phyloP scores from a whole-genome alignment of 495 filamentous ascomycete genomes.

The Daldinia caldariorum region DNA sequence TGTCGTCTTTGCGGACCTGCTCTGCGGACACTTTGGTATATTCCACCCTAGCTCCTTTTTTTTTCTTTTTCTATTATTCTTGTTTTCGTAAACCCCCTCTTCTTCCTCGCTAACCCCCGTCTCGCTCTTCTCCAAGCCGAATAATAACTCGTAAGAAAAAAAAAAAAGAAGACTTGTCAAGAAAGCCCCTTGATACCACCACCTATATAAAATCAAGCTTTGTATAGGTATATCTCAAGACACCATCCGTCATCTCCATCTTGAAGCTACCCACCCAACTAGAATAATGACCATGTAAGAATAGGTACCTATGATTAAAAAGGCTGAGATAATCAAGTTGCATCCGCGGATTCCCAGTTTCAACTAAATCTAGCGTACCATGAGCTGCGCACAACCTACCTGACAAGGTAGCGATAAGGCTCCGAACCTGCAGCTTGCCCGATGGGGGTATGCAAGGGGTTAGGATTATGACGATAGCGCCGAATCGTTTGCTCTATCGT shows the following conservation, averaged over 20 bases:
- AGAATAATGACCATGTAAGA: neutral
- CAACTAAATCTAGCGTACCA: slow-evolving; percentile 34
- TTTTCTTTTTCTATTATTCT: neutral
- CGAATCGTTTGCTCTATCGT: slow-evolving; percentile 7
- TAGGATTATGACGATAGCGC: slow-evolving; percentile 25
- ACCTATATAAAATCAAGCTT: neutral
- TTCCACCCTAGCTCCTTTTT: neutral
- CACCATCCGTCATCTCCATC: neutral
- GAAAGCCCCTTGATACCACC: neutral
- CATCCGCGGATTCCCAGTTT: slow-evolving; percentile 35
- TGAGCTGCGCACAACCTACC: slow-evolving; percentile 18
- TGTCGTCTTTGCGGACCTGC: slow-evolving; percentile 8
- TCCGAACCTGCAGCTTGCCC: slow-evolving; percentile 38
- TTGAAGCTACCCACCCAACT: neutral
- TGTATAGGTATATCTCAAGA: neutral
- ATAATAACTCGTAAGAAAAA: neutral
- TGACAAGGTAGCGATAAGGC: slow-evolving; percentile 31
- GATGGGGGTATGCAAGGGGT: slow-evolving; percentile 37
- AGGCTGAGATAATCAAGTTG: slow-evolving; percentile 31
- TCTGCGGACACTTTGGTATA: neutral
- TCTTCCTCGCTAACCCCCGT: neutral
- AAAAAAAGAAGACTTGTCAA: neutral
- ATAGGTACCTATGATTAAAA: slow-evolving; percentile 21
- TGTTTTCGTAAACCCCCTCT: neutral
- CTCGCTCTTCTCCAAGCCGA: neutral